Evolutionary conservation across 2,329 filamentous ascomycete genomes (phyloP), one percentile per base, ranked within the genome.

Genomic region (Berkeleyomyces basicola): DNA sequence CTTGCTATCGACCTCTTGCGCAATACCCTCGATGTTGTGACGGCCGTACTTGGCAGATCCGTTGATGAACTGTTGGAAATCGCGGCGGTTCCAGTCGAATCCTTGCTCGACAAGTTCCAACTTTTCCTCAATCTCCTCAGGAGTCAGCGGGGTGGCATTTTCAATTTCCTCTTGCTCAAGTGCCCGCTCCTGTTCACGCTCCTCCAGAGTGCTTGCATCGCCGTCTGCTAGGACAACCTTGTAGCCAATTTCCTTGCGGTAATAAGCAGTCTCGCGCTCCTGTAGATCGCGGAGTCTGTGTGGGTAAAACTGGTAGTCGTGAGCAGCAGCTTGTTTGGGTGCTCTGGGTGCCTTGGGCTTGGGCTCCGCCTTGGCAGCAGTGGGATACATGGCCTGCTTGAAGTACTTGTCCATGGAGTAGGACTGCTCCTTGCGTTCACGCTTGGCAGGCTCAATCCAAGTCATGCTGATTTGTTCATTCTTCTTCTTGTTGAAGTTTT

Each of bases 331-430:
- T 72, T 99, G 93, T 74, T 95, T 96, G 0, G 93, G 93, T 7
- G 93, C 90, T 63, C 91, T 85, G n/a, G 93, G 95, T 23, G 93
- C 89, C 74, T 96, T 96, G 7, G 92, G 91, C 73, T 96, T 96
- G 36, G 88, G 82, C 66, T 96, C 90, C 46, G 89, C 86, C 83
- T 73, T 90, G 84, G 88, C 93, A 5, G 63, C 60, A 43, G 82
- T 80, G 9, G 79, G 79, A 68, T 88, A 87, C 70, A 99, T 82
- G 7, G 90, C 89, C 69, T 95, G 86, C 67, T 92, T 87, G 75
- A 97, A 99, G 76, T 99, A 99, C 73, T 96, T 95, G 72, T 99
- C 95, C 77, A 99, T 96, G 0, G 92, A 96, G 72, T 99, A 99
- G 4, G 90, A 90, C 71, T 96, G 90, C 71, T 97, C 92, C 74